Base-by-base conservation (phyloP, 257 asterid genomes). In the Eustoma russellianum region DNA sequence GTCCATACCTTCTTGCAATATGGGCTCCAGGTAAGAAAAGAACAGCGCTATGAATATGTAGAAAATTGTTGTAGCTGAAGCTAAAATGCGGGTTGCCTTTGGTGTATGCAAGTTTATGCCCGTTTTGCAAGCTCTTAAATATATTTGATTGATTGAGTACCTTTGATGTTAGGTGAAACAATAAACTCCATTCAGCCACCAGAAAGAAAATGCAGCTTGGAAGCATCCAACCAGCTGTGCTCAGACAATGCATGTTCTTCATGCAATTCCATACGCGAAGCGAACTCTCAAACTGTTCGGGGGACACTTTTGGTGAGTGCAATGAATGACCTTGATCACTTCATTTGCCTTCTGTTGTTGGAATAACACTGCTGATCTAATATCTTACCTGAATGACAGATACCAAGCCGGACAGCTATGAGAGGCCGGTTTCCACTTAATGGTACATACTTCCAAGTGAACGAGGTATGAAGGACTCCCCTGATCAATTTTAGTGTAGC, bases 331-430 rank as follows among this genome's bases (percentile, higher is more conserved):
- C 7, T 14, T 38, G 43, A 38, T 62, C 87, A 91, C 72, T 24
- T 24, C 3, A 24, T 24, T 2, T 24, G 30, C 30, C 30, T 24
- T 24, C 30, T 24, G 3, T 24, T 24, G 2, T 24, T 24, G 30
- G 30, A 24, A 24, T 24, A 24, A 24, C 52, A 35, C 9, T 44
- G 46, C 56, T 28, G 41, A 53, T 49, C 73, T 66, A 49, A 68
- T 73, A 60, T 75, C 18, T 40, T 56, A 61, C 60, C 48, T 44
- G 58, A 59, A 49, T 66, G 54, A 66, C 81, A 92, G 97, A 76
- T 85, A 74, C 97, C 97, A 47, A 85, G 99, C 71, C 85, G 97
- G 79, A 91, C 98, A 62, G 98, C 97, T 59, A 91, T 83, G 97
- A 81, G 93, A 70, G 98, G 98, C 68, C 87, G 98, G 76, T 91